Evolutionary conservation across 139 green algal species (phyloP).

Genomic region (Tetradesmus obliquus): DNA sequence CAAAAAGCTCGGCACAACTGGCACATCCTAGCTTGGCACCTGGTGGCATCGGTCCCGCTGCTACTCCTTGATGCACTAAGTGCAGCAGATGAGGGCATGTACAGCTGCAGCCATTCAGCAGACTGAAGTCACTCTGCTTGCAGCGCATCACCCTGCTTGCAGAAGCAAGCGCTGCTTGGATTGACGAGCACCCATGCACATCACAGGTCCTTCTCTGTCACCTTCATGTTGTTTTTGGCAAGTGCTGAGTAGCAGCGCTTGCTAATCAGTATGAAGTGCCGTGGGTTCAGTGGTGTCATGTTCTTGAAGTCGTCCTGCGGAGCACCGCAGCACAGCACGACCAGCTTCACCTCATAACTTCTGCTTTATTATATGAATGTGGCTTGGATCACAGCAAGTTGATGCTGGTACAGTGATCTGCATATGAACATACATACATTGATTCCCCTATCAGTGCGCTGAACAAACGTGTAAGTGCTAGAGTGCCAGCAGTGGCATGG

Average conservation of each 20-base stretch:
- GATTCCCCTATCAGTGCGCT: background rate
- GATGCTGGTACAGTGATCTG: too few relatives aligned
- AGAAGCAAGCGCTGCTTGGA: background rate
- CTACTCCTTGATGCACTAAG: background rate
- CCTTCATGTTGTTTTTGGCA: constrained; percentile 39
- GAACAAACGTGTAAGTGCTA: too few relatives aligned
- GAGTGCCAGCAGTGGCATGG: too few relatives aligned
- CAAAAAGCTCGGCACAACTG: too few relatives aligned
- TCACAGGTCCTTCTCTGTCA: constrained; percentile 39
- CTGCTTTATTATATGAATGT: too few relatives aligned
- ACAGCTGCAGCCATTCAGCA: background rate
- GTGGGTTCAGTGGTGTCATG: constrained; percentile 20
- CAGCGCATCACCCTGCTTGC: background rate
- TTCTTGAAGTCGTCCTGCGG: constrained; percentile 17
- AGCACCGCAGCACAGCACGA: background rate
- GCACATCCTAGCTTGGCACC: too few relatives aligned
- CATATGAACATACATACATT: background rate
- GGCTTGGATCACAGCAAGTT: too few relatives aligned
- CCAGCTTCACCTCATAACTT: too few relatives aligned
- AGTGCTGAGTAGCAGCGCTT: constrained; percentile 20
- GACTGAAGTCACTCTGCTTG: background rate
- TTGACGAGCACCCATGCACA: background rate
- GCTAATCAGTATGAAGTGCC: constrained; percentile 1
- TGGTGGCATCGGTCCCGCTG: too few relatives aligned
- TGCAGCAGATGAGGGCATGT: background rate